phyloP scores from a whole-genome alignment of 164 flowering plant species.

The Magnolia changhungtana region DNA sequence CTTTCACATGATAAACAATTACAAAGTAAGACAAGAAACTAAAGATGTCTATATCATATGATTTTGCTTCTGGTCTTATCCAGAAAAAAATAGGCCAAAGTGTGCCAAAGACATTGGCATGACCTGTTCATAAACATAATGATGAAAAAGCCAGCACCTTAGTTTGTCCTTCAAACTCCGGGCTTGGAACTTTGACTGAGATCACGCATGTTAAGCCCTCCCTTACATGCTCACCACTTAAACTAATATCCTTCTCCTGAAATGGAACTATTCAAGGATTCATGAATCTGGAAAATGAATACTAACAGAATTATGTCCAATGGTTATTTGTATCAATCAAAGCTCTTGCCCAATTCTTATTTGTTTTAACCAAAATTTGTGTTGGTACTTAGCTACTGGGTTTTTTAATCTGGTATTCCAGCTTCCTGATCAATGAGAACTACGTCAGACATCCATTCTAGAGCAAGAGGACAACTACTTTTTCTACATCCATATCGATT shows the following conservation, averaged over 20 bases:
- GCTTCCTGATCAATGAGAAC: no score
- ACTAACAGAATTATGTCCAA: neutral
- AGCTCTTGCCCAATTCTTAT: no score
- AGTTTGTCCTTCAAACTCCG: slow-evolving; percentile 99
- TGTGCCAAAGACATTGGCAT: neutral
- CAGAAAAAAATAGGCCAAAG: neutral
- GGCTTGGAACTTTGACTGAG: slow-evolving; percentile 94
- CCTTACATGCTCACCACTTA: slow-evolving; percentile 96
- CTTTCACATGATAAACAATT: slow-evolving; percentile 34
- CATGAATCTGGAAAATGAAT: neutral
- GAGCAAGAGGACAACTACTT: no score
- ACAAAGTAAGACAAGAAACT: slow-evolving; percentile 5
- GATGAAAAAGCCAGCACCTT: slow-evolving; percentile 48
- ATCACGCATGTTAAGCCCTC: slow-evolving; percentile 93
- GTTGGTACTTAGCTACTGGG: no score
- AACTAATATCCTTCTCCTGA: slow-evolving; percentile 87
- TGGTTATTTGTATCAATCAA: no score
- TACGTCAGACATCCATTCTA: no score
- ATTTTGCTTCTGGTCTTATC: neutral
- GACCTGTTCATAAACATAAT: neutral
- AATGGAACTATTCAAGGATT: neutral
- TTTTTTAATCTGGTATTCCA: no score
- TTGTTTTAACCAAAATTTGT: no score
- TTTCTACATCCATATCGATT: no score
- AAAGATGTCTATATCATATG: neutral